Evolutionary conservation across 768 basidiomycete genomes (phyloP).

Genomic region (Leucocoprinus leucothites): DNA sequence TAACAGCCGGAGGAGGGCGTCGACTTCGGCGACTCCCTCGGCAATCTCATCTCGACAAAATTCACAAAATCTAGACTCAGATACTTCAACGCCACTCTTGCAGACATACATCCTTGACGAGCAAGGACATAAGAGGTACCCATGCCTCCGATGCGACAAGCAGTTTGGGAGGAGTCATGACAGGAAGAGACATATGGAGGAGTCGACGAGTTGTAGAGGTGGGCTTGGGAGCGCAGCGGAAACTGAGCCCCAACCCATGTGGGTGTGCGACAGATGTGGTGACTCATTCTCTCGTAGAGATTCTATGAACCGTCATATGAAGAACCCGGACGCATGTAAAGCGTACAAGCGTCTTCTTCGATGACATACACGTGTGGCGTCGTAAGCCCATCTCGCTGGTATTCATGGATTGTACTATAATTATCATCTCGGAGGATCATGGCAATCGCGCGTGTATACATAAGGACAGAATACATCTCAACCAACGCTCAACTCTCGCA

Average conservation of each 20-base stretch:
- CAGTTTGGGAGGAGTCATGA: conserved; percentile 8
- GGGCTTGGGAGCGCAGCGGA: neutral
- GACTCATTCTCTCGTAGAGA: conserved; percentile 10
- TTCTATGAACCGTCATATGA: conserved; percentile 9
- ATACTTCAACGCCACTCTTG: neutral
- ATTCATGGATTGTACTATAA: neutral
- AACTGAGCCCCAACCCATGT: neutral
- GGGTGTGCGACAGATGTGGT: conserved; percentile 6
- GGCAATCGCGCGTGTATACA: neutral
- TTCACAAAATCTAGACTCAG: conserved; percentile 1
- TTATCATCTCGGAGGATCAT: neutral
- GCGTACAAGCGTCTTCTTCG: neutral
- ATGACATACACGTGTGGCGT: conserved; percentile 4
- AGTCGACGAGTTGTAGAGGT: conserved; percentile 10
- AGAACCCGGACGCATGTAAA: conserved; percentile 10
- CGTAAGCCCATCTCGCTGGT: neutral
- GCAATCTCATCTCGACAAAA: neutral
- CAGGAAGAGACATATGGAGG: conserved; percentile 10
- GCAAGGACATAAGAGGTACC: conserved; percentile 5
- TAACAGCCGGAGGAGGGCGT: neutral
- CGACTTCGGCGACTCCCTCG: neutral
- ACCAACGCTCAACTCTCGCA: neutral
- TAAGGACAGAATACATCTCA: neutral
- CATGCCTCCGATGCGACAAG: conserved; percentile 9
- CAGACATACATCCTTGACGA: conserved; percentile 2